Evolutionary conservation across 2,329 filamentous ascomycete species (phyloP), one percentile per base, ranked within the genome.

Genomic region (Cyphellophora europaea): DNA sequence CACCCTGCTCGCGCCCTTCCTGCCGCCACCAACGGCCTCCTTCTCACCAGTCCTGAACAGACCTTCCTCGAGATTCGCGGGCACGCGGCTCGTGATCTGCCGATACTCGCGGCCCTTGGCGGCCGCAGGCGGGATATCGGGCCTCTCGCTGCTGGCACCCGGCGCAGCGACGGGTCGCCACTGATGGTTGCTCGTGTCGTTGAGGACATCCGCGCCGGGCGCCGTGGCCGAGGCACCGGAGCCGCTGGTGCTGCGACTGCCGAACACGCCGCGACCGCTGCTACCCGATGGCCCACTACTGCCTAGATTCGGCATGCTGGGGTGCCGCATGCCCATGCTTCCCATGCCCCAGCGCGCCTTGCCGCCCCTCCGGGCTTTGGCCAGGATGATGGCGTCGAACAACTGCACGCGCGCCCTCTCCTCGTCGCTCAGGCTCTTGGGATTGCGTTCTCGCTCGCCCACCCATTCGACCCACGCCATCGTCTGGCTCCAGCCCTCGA

Each of bases 1-100:
- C n/a, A 25, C 21, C n/a, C 21, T 8, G n/a, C n/a, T 25, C 8
- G 8, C n/a, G 21, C 21, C n/a, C n/a, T n/a, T n/a, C n/a, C 8
- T n/a, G n/a, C 21, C n/a, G 8, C n/a, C n/a, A 8, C 21, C n/a
- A 8, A n/a, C 8, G 21, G 21, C 8, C 21, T 8, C n/a, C 21
- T 8, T 25, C 8, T 8, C 21, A 25, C 8, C 8, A n/a, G 8
- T n/a, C 8, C 40, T 43, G 59, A 57, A 33, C 30, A 95, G 66
- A 11, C 77, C 74, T 3, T 80, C 73, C 51, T 98, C 91, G 6
- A 98, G 71, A 52, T 84, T 88, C 5, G 84, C 77, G 4, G 91
- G 91, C 23, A 84, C 77, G 47, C 77, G 63, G 10, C 75, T 76
- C 35, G 76, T 65, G 11, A 77, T 66, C 19, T 67, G 59, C 39